A percentile compares a stretch with the other conserved stretches of the same genome.
These are phyloP conservation scores for Conringia planisiliqua DNA, from an alignment of 345 rosid species.

Conservation along the genomic window DNA sequence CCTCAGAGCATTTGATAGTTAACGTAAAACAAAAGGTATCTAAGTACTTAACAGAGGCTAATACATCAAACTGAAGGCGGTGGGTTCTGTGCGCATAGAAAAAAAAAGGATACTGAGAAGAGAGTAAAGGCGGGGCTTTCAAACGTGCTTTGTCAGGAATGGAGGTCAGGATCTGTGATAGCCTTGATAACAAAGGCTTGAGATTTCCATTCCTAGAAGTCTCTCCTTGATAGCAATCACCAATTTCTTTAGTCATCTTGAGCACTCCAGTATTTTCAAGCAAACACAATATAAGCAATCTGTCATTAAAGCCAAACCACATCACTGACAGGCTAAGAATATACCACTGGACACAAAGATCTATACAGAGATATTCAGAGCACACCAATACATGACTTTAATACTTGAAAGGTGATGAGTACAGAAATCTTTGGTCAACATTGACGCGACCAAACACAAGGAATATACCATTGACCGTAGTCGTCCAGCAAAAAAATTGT, in stretches of 20 bases:
- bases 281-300: slow-evolving; percentile 74
- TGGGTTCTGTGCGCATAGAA: not conserved
- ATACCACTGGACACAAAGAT: not conserved
- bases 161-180: slow-evolving; percentile 73
- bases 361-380: not conserved
- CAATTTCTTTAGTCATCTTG: slow-evolving; percentile 57
- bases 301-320: slow-evolving; percentile 36
- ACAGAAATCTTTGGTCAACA: not conserved
- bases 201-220: slow-evolving; percentile 30
- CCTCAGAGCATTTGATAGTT: slow-evolving; percentile 7
- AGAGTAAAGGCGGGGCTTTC: slow-evolving; percentile 54
- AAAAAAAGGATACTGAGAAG: slow-evolving; percentile 88
- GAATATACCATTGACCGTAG: not conserved
- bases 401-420: not conserved
- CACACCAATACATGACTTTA: not conserved
- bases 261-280: slow-evolving; percentile 73
- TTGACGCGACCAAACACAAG: not conserved
- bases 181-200: slow-evolving; percentile 48
- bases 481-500: not conserved
- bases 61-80: slow-evolving; percentile 4
- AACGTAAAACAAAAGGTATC: not conserved
- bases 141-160: slow-evolving; percentile 86
- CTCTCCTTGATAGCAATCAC: slow-evolving; percentile 27
- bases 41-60: slow-evolving; percentile 6
- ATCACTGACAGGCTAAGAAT: slow-evolving; percentile 2